These are phyloP conservation scores for Salix brachista DNA, from an alignment of 345 rosid species.

Conservation along the genomic window DNA sequence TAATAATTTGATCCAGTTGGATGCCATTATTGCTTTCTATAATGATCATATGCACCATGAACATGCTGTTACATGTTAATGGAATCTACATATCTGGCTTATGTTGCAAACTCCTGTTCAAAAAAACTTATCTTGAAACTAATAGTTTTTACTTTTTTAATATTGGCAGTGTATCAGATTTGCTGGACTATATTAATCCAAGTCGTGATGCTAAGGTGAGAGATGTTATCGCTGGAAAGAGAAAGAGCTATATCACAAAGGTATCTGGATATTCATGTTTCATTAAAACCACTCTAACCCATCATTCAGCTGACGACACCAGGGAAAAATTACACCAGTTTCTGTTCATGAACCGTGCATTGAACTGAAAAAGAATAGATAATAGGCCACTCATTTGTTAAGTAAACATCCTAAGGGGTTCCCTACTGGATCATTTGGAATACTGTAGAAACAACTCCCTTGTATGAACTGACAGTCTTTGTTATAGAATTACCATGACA, in stretches of 20 bases:
- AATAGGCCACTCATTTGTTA: not conserved
- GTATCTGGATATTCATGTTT: slow-evolving; percentile 31
- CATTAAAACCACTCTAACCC: not conserved
- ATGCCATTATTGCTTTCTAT: not conserved
- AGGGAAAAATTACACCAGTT: not conserved
- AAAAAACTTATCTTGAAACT: slow-evolving; percentile 7
- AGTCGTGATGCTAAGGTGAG: slow-evolving; percentile 72
- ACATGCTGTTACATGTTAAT: not conserved
- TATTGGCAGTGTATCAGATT: slow-evolving; percentile 82
- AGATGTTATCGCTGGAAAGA: slow-evolving; percentile 54
- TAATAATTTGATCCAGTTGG: not conserved
- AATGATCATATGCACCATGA: not conserved
- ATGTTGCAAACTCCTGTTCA: slow-evolving; percentile 1
- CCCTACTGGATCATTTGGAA: not conserved
- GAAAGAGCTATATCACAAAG: slow-evolving; percentile 65
- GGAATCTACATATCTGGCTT: slow-evolving; percentile 4
- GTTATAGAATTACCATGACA: not conserved
- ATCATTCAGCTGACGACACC: not conserved
- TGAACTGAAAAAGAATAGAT: not conserved
- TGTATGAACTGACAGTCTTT: not conserved
- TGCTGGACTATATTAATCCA: slow-evolving; percentile 93
- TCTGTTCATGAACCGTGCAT: not conserved
- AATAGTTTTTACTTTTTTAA: slow-evolving; percentile 15
- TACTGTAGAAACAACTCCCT: not conserved
- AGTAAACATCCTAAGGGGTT: not conserved